Evolutionary conservation across 495 filamentous ascomycete species (phyloP).

Genomic region (Hyaloscypha variabilis): DNA sequence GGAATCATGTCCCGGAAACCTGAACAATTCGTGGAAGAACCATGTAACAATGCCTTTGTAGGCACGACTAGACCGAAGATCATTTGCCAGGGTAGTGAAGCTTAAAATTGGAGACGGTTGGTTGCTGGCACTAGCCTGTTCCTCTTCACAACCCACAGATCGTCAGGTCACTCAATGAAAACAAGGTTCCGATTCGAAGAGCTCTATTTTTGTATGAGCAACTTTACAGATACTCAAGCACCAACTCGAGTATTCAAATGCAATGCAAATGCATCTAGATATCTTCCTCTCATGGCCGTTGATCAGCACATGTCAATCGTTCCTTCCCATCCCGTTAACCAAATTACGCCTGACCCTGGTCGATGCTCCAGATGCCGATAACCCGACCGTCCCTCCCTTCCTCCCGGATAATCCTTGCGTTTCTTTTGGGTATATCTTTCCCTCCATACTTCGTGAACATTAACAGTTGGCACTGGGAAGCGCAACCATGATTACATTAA

Average conservation of each 20-base stretch:
- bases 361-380: not conserved
- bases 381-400: constrained; percentile 15
- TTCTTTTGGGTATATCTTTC: constrained; percentile 33
- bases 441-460: constrained; percentile 32
- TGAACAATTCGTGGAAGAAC: no score
- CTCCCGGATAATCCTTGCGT: constrained; percentile 9
- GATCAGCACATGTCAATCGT: constrained; percentile 23
- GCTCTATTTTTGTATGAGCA: constrained; percentile 20
- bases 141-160: no score
- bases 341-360: constrained; percentile 18
- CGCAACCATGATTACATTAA: constrained; percentile 33
- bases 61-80: no score
- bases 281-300: constrained; percentile 22
- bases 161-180: not conserved
- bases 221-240: constrained; percentile 20
- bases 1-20: no score
- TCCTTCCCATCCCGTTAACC: not conserved
- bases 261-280: constrained; percentile 14
- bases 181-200: constrained; percentile 12
- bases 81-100: not conserved
- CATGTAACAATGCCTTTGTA: no score
- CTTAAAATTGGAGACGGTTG: not conserved
- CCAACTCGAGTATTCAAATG: constrained; percentile 14
- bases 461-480: constrained; percentile 11
- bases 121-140: no score